These are phyloP conservation scores for Xerocomellus dryophilus DNA, from an alignment of 768 basidiomycete species.

Conservation along the genomic window DNA sequence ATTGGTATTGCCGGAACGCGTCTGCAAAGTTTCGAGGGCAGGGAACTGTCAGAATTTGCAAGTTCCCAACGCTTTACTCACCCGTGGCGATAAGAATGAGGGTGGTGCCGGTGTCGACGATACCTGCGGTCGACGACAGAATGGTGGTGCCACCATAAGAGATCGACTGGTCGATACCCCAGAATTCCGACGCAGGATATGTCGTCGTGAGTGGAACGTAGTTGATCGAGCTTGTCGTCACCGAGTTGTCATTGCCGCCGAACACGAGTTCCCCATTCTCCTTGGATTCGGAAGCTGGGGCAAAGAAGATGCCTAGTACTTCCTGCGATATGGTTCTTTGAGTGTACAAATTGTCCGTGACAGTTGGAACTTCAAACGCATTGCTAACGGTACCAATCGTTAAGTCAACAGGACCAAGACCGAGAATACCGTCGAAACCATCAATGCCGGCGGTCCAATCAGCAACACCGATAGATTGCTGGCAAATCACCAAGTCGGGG, in stretches of 20 bases:
- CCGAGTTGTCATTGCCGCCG: slow-evolving; percentile 22
- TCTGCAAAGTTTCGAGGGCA: no score
- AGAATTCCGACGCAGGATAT: slow-evolving; percentile 24
- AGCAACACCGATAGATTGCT: slow-evolving; percentile 40
- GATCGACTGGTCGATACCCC: slow-evolving; percentile 20
- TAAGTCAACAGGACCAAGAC: slow-evolving; percentile 36
- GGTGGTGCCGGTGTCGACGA: no score
- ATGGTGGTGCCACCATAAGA: no score
- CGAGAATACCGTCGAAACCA: slow-evolving; percentile 40
- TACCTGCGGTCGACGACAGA: no score
- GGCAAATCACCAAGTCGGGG: slow-evolving; percentile 1
- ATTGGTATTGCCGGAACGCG: no score
- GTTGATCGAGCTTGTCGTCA: slow-evolving; percentile 19
- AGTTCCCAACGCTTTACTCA: no score
- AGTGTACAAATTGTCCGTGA: slow-evolving; percentile 34
- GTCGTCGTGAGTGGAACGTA: slow-evolving; percentile 28
- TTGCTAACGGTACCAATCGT: slow-evolving; percentile 27
- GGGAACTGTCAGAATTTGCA: no score
- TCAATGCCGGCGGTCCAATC: slow-evolving; percentile 20
- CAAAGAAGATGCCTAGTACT: slow-evolving; percentile 35
- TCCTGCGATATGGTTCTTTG: slow-evolving; percentile 27
- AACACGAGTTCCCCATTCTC: slow-evolving; percentile 26
- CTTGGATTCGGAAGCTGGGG: slow-evolving; percentile 21
- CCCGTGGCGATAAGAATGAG: no score
- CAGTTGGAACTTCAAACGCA: slow-evolving; percentile 27